phyloP scores from a whole-genome alignment of 768 basidiomycete species.

The Russula griseocarnosa region DNA sequence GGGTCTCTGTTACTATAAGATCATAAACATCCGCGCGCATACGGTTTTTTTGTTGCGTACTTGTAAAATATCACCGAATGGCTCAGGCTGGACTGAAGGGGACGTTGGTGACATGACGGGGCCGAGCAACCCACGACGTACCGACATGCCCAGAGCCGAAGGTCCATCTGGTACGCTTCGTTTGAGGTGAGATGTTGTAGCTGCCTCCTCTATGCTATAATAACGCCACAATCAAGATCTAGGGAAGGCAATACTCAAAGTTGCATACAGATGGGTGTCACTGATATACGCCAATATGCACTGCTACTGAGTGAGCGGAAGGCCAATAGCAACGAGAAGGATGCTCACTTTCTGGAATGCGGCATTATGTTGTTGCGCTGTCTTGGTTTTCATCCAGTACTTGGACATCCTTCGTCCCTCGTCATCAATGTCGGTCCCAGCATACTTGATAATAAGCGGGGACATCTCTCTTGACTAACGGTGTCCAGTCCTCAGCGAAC shows the following conservation, averaged over 20 bases:
- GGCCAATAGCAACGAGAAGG: neutral
- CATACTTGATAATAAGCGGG: slow-evolving; percentile 63
- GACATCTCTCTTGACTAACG: slow-evolving; percentile 60
- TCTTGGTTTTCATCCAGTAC: slow-evolving; percentile 79
- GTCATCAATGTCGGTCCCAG: slow-evolving; percentile 41
- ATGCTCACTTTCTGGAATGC: slow-evolving; percentile 68
- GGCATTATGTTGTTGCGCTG: slow-evolving; percentile 59
- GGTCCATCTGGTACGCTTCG: slow-evolving; percentile 34
- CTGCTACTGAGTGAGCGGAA: slow-evolving; percentile 35
- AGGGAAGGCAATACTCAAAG: neutral
- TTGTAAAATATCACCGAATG: slow-evolving; percentile 79
- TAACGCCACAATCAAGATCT: slow-evolving; percentile 16
- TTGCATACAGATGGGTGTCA: slow-evolving; percentile 63
- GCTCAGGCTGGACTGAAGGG: slow-evolving; percentile 61
- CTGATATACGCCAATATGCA: slow-evolving; percentile 79
- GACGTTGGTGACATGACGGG: slow-evolving; percentile 7
- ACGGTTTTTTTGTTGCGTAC: slow-evolving; percentile 39
- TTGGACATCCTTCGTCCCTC: slow-evolving; percentile 49
- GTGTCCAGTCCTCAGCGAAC: neutral
- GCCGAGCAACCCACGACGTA: slow-evolving; percentile 35
- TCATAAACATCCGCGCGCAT: neutral
- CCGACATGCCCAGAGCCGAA: slow-evolving; percentile 59
- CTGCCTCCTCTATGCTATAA: slow-evolving; percentile 53
- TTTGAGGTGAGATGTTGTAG: slow-evolving; percentile 52
- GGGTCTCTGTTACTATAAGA: slow-evolving; percentile 52